Conservation (phyloP, 305 asterid species). For the Fraxinus xanthoxyloides region DNA sequence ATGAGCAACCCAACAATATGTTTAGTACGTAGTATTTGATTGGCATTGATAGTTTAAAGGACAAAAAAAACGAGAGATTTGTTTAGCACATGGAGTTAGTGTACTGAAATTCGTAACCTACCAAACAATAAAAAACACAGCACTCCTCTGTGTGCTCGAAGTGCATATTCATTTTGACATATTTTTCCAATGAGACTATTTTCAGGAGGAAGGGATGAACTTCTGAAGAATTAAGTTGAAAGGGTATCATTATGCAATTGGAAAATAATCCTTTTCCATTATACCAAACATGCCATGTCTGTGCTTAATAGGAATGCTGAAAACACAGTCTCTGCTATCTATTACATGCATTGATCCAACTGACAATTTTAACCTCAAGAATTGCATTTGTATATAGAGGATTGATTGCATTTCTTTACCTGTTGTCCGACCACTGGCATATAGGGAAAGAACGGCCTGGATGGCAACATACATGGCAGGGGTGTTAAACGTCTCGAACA, state of each 20-base stretch:
- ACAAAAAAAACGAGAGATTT: not conserved
- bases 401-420: not conserved
- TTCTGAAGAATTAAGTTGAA: not conserved
- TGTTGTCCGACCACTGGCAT: slow-evolving; percentile 19
- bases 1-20: not conserved
- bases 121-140: not conserved
- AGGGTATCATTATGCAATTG: not conserved
- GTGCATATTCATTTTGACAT: not conserved
- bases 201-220: not conserved
- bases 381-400: not conserved
- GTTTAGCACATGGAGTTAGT: not conserved
- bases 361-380: not conserved
- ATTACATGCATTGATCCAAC: not conserved
- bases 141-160: not conserved
- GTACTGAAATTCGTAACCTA: not conserved
- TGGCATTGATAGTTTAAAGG: not conserved
- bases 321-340: not conserved
- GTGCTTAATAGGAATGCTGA: not conserved
- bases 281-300: not conserved
- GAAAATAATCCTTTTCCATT: not conserved
- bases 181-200: not conserved
- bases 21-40: not conserved
- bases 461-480: slow-evolving; percentile 34
- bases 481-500: slow-evolving; percentile 57
- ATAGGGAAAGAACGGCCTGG: slow-evolving; percentile 20